A percentile compares a stretch with the other conserved stretches of the same genome.
phyloP scores from a whole-genome alignment of 805 yeast species.

The Candida railenensis region DNA sequence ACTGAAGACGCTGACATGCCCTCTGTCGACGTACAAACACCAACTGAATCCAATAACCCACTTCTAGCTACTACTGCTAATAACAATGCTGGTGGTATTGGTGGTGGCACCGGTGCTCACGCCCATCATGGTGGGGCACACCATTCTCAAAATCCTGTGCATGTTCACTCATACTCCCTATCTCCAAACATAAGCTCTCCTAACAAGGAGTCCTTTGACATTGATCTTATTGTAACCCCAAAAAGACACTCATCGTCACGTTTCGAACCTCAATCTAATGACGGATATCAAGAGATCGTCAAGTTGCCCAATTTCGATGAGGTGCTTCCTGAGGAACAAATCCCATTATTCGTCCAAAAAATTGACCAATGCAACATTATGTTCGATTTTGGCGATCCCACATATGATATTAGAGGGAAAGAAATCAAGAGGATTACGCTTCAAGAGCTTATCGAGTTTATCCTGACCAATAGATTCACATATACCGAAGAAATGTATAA shows the following conservation, averaged over 20 bases:
- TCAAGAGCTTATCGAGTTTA: constrained; percentile 86
- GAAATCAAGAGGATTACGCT: constrained; percentile 85
- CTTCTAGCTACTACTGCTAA: neutral
- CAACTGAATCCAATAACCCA: neutral
- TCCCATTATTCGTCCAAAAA: constrained; percentile 78
- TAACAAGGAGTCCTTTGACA: constrained; percentile 63
- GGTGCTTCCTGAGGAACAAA: constrained; percentile 74
- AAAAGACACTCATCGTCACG: constrained; percentile 91
- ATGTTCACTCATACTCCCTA: constrained; percentile 18
- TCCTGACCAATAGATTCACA: constrained; percentile 76
- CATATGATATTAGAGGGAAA: constrained; percentile 87
- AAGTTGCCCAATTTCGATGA: constrained; percentile 87
- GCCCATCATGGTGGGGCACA: constrained; percentile 17
- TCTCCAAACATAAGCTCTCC: constrained; percentile 50
- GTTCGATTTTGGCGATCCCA: constrained; percentile 93
- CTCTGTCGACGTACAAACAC: neutral
- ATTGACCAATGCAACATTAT: constrained; percentile 92
- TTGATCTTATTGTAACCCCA: constrained; percentile 77
- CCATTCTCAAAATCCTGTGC: constrained; percentile 11
- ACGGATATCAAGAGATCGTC: constrained; percentile 47
- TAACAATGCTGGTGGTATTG: neutral
- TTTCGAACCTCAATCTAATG: constrained; percentile 68
- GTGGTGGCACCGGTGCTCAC: neutral
- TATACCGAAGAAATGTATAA: constrained; percentile 89
- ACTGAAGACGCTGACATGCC: constrained; percentile 2